Evolutionary conservation across 1,139 yeast species (phyloP).

Genomic region (Eremothecium cymbalariae): DNA sequence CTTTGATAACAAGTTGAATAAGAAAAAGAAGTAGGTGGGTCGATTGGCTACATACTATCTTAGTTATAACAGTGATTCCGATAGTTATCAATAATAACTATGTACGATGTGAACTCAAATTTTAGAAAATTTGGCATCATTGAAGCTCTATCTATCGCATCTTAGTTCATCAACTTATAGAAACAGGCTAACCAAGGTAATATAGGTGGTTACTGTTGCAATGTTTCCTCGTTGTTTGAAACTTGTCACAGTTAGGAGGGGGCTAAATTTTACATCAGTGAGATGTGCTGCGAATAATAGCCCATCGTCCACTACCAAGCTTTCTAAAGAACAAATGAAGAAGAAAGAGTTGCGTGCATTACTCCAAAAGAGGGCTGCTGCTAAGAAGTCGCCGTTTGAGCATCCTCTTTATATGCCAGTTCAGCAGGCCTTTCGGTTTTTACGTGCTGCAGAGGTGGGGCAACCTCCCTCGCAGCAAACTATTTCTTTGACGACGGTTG

Average conservation of each 20-base stretch:
- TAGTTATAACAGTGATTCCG: not conserved
- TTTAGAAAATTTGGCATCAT: not conserved
- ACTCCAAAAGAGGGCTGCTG: conserved; percentile 24
- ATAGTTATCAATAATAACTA: not conserved
- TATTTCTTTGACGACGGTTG: conserved; percentile 53
- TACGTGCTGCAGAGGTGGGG: conserved; percentile 89
- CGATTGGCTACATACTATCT: not conserved
- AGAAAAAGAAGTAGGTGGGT: conserved; percentile 36
- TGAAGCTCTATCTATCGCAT: too few relatives aligned
- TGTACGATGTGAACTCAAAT: not conserved
- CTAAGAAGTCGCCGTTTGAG: conserved; percentile 36
- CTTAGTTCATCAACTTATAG: too few relatives aligned
- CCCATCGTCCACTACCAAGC: conserved; percentile 13
- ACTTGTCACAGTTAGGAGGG: not conserved
- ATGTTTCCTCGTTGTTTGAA: not conserved
- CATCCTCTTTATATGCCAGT: conserved; percentile 67
- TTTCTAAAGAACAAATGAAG: conserved; percentile 26
- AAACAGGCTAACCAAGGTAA: too few relatives aligned
- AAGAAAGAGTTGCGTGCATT: conserved; percentile 26
- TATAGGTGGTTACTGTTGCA: too few relatives aligned
- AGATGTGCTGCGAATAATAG: not conserved
- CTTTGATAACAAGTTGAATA: conserved; percentile 57
- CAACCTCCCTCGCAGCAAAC: conserved; percentile 62
- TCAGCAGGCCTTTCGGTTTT: conserved; percentile 62
- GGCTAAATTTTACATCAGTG: not conserved